Conservation (phyloP, 108 stramenopile genomes). For the Cyclotella cryptica region DNA sequence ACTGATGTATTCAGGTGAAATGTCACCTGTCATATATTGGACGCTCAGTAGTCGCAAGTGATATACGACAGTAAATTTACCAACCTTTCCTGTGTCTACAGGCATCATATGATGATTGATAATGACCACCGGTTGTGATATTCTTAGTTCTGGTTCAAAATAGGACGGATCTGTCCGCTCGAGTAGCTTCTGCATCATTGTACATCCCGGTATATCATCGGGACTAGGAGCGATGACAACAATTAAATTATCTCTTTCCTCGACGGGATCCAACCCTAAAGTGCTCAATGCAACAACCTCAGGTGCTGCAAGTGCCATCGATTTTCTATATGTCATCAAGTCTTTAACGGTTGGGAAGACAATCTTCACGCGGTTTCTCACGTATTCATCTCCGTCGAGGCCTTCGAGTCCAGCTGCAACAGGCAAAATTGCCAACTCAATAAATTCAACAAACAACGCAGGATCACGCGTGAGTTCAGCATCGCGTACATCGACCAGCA, state of each 20-base stretch:
- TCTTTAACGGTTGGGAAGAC: constrained; percentile 92
- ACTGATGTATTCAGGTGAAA: constrained; percentile 54
- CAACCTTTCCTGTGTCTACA: constrained; percentile 57
- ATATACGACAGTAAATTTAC: constrained; percentile 79
- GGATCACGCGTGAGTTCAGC: constrained; percentile 83
- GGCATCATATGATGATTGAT: constrained; percentile 92
- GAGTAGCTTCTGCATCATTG: constrained; percentile 75
- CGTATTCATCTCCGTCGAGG: constrained; percentile 52
- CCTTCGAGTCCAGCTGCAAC: constrained; percentile 91
- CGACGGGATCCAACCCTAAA: constrained; percentile 86
- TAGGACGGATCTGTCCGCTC: constrained; percentile 53
- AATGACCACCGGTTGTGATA: constrained; percentile 78
- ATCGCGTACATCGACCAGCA: constrained; percentile 93
- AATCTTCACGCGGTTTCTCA: constrained; percentile 86
- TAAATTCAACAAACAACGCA: constrained; percentile 82
- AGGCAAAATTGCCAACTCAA: constrained; percentile 86
- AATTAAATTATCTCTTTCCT: constrained; percentile 82
- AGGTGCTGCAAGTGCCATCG: constrained; percentile 86
- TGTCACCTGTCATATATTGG: constrained; percentile 84
- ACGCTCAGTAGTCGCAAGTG: constrained; percentile 85
- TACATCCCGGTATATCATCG: constrained; percentile 77
- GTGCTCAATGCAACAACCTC: constrained; percentile 88
- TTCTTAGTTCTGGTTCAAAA: constrained; percentile 40
- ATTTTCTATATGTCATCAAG: constrained; percentile 77
- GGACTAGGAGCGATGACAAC: constrained; percentile 87